These are phyloP conservation scores for Diplodia scrobiculata DNA, from an alignment of 2,329 filamentous ascomycete genomes.

Conservation along the genomic window DNA sequence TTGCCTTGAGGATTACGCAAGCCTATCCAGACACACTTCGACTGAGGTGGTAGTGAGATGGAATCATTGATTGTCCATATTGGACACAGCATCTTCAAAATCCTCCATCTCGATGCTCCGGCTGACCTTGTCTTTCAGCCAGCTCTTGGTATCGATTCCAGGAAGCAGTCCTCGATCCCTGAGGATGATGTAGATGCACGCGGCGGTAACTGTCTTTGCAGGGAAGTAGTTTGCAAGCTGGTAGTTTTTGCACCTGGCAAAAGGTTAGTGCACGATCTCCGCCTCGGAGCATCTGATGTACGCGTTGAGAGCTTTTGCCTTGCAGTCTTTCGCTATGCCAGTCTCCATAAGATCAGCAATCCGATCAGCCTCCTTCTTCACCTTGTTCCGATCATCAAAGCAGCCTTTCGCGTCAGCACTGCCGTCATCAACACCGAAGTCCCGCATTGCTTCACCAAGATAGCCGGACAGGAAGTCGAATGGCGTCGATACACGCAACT, in stretches of 20 bases:
- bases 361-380: conserved; percentile 37
- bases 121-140: conserved; percentile 30
- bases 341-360: conserved; percentile 36
- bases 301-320: conserved; percentile 31
- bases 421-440: conserved; percentile 31
- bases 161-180: conserved; percentile 18
- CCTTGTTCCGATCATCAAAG: conserved; percentile 32
- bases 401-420: conserved; percentile 30
- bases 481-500: conserved; percentile 39
- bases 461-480: conserved; percentile 40
- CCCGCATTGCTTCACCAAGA: conserved; percentile 35
- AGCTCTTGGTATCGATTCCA: not conserved
- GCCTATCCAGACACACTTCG: too few relatives aligned
- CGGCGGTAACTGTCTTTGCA: conserved; percentile 38
- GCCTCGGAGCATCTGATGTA: conserved; percentile 30
- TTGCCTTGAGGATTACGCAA: too few relatives aligned
- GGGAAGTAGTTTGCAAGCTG: conserved; percentile 39
- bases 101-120: conserved; percentile 30
- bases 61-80: not conserved
- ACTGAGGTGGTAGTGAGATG: too few relatives aligned
- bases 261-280: conserved; percentile 30
- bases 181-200: conserved; percentile 33
- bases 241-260: conserved; percentile 35
- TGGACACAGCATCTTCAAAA: conserved; percentile 29
- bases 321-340: conserved; percentile 34